Percentiles rank a stretch among this genome's conserved stretches.
phyloP scores from a whole-genome alignment of 2,329 filamentous ascomycete genomes.

The Penicillium sp. region DNA sequence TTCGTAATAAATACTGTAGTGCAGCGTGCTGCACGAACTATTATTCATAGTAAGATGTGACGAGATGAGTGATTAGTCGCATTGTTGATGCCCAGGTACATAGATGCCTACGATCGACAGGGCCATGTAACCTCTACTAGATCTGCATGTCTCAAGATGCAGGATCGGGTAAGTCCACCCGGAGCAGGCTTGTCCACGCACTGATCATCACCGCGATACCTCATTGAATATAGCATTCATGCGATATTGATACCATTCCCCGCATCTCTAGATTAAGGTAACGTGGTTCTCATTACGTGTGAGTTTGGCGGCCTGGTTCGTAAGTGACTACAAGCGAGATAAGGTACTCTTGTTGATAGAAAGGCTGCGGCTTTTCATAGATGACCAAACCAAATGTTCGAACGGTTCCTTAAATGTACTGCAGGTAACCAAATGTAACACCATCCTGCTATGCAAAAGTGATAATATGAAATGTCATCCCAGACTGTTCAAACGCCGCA shows the following conservation, averaged over 20 bases:
- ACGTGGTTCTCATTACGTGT: background rate
- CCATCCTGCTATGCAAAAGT: constrained; percentile 18
- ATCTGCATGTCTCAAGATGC: constrained; percentile 1
- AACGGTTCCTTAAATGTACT: constrained; percentile 2
- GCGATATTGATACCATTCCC: background rate
- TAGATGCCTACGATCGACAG: constrained; percentile 12
- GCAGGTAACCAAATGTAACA: constrained; percentile 8
- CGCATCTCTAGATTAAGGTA: background rate
- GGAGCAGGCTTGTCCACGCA: constrained; percentile 4
- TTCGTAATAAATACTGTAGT: constrained; percentile 4
- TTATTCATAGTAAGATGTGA: background rate
- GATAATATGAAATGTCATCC: background rate
- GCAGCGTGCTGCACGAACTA: background rate
- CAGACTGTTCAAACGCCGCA: constrained; percentile 2
- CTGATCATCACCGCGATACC: background rate
- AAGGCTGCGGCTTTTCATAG: background rate
- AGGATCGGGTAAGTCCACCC: constrained; percentile 17
- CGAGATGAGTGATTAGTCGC: background rate
- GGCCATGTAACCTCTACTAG: constrained; percentile 9
- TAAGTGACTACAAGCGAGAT: background rate
- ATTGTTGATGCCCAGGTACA: background rate
- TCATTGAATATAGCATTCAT: background rate
- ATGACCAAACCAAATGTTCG: background rate
- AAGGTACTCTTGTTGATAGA: background rate
- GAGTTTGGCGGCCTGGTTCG: background rate